Evolutionary conservation across 768 basidiomycete species (phyloP), one percentile per base, ranked within the genome.

Genomic region (Crassisporium funariophilum): DNA sequence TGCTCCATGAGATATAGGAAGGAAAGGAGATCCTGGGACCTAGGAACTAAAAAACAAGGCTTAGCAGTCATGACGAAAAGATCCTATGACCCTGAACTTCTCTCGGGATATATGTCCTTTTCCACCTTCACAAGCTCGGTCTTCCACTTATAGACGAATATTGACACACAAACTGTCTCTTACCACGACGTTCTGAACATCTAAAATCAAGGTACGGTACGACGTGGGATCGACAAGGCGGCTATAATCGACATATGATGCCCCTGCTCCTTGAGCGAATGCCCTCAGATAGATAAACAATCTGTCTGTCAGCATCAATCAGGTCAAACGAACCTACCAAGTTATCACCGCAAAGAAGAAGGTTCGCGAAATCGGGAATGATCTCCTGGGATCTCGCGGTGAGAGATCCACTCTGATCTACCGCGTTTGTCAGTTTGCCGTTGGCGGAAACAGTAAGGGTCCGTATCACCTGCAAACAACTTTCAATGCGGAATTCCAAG

Each of bases 191-290:
- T 24, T 41, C 24, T n/a, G 39, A 39, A 31, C 34, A 47, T 53
- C 46, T 44, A 57, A 49, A 51, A 55, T 53, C 53, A 62, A 56
- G 52, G 50, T 53, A 40, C 49, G 43, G 44, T 47, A 41, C 53
- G 59, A 61, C 66, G 61, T 68, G 67, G 54, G 65, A 65, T 56
- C 50, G 46, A 41, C 57, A 55, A 58, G 50, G 53, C 55, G 13
- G 39, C 47, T 47, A 53, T 21, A 45, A 45, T 47, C 38, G 47
- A 56, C 53, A 46, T 52, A 48, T 44, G 44, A 22, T 49, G 46
- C 41, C 41, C 38, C 48, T 61, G 43, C 37, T 31, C 35, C 35
- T 48, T 44, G 40, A 44, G 52, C 44, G 36, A 48, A 48, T 41
- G 45, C 50, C 24, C 37, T 50, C 39, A 38, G n/a, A 10, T 5